Conservation (phyloP, 306 rosid species). For the Biancaea sappan region DNA sequence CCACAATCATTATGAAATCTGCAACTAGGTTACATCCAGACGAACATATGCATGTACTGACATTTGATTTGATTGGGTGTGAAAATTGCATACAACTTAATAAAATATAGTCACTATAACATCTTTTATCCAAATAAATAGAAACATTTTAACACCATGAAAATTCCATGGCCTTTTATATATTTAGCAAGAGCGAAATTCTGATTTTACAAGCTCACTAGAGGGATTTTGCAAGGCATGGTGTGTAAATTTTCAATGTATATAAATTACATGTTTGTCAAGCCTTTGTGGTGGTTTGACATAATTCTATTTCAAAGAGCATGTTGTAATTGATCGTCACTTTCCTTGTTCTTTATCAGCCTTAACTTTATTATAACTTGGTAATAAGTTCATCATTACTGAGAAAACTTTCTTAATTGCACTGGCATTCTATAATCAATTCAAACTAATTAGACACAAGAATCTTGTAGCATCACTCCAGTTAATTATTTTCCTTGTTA, state of each 20-base stretch:
- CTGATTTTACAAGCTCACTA: not conserved
- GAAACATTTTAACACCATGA: not conserved
- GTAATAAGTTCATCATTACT: not conserved
- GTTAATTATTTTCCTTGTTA: slow-evolving; percentile 24
- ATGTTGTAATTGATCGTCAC: slow-evolving; percentile 11
- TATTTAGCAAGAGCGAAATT: not conserved
- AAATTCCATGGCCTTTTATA: not conserved
- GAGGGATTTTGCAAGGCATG: not conserved
- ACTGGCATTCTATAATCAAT: not conserved
- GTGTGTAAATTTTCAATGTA: not conserved
- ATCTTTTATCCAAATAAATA: slow-evolving; percentile 2
- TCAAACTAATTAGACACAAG: not conserved
- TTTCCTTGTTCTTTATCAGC: not conserved
- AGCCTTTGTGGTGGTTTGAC: slow-evolving; percentile 6
- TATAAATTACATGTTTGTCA: slow-evolving; percentile 3
- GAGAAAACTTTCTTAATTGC: slow-evolving; percentile 1
- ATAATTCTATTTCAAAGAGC: slow-evolving; percentile 10
- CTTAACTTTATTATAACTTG: slow-evolving; percentile 5
- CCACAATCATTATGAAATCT: slow-evolving; percentile 24
- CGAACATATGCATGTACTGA: not conserved
- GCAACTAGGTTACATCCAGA: slow-evolving; percentile 11
- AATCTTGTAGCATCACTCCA: not conserved
- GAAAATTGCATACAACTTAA: not conserved
- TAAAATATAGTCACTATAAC: not conserved
- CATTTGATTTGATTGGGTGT: not conserved